phyloP scores from a whole-genome alignment of 768 basidiomycete species.

The Kwoniella sp. region DNA sequence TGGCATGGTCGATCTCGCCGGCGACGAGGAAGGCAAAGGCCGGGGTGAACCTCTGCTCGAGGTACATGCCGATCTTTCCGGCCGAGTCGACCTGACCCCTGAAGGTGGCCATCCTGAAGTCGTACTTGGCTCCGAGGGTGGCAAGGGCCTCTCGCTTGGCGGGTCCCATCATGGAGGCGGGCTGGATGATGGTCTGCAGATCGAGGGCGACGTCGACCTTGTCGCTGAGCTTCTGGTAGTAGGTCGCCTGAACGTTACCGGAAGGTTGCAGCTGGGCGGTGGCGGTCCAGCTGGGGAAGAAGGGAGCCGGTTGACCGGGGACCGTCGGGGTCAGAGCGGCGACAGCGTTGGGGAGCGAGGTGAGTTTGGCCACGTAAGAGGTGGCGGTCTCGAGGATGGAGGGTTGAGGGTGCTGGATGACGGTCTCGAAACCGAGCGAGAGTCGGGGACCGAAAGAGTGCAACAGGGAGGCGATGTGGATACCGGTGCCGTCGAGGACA shows the following conservation, averaged over 20 bases:
- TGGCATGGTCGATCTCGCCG: conserved; percentile 98
- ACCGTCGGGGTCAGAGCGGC: conserved; percentile 29
- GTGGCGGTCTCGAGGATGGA: conserved; percentile 60
- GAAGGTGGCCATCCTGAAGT: conserved; percentile 88
- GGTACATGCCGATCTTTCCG: conserved; percentile 87
- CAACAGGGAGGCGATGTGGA: conserved; percentile 85
- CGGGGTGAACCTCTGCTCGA: conserved; percentile 94
- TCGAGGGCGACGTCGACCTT: conserved; percentile 98
- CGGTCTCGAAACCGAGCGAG: conserved; percentile 77
- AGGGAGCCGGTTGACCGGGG: conserved; percentile 33
- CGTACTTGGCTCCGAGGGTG: conserved; percentile 93
- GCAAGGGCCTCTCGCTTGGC: conserved; percentile 83
- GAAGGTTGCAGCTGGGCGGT: conserved; percentile 79
- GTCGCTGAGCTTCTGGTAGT: conserved; percentile 92
- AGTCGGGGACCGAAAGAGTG: conserved; percentile 88
- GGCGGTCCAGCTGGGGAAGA: conserved; percentile 68
- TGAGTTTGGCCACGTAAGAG: conserved; percentile 51
- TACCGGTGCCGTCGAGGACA: conserved; percentile 78
- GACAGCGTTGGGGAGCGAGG: conserved; percentile 43
- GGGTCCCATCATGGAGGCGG: conserved; percentile 56
- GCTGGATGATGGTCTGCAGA: conserved; percentile 64
- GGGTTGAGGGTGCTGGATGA: conserved; percentile 70
- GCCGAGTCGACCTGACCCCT: conserved; percentile 90
- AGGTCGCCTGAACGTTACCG: conserved; percentile 82
- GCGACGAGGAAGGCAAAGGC: conserved; percentile 89